phyloP scores from a whole-genome alignment of 2,329 filamentous ascomycete species.

The Fusarium begoniae region DNA sequence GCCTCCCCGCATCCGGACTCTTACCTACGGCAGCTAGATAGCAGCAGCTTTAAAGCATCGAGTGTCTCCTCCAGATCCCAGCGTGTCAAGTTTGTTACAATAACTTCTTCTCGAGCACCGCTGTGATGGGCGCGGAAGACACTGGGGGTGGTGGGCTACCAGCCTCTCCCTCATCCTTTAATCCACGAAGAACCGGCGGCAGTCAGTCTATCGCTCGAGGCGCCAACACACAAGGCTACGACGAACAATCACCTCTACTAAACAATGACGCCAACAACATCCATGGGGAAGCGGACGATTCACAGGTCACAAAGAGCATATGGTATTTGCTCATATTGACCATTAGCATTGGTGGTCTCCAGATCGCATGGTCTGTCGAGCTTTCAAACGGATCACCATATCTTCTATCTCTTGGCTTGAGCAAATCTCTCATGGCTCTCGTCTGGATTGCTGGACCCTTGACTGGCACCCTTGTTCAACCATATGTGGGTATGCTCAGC shows the following conservation, averaged over 20 bases:
- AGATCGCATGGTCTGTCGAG: conserved; percentile 96
- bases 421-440: conserved; percentile 82
- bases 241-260: conserved; percentile 48
- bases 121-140: conserved; percentile 26
- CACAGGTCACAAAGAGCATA: conserved; percentile 77
- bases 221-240: conserved; percentile 14
- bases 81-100: conserved; percentile 2
- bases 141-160: conserved; percentile 3
- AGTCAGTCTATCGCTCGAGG: conserved; percentile 31
- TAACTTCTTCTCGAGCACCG: neutral
- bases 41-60: conserved; percentile 13
- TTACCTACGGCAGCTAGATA: conserved; percentile 9
- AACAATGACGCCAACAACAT: conserved; percentile 17
- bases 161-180: conserved; percentile 10
- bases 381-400: conserved; percentile 92
- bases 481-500: conserved; percentile 83
- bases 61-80: conserved; percentile 7
- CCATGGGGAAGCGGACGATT: conserved; percentile 36
- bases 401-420: conserved; percentile 80
- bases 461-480: conserved; percentile 81
- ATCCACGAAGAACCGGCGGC: conserved; percentile 14
- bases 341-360: conserved; percentile 85
- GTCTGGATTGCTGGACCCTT: conserved; percentile 87
- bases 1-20: conserved; percentile 21
- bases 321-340: conserved; percentile 90